Percentiles rank a stretch among this genome's conserved stretches.
phyloP scores from a whole-genome alignment of 2,329 filamentous ascomycete genomes.

The Emergomyces orientalis region DNA sequence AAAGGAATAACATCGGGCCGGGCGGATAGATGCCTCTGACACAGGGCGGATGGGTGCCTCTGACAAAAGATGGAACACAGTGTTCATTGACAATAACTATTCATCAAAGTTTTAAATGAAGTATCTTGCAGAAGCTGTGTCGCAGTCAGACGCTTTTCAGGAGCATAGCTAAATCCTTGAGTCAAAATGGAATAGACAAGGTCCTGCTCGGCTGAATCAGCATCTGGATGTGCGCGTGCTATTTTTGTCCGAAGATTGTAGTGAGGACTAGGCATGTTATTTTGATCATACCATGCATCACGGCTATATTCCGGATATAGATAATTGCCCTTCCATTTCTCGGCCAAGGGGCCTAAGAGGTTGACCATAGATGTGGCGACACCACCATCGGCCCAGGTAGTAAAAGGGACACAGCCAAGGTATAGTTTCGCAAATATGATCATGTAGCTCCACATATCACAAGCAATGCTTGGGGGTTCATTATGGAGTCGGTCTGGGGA shows the following conservation, averaged over 20 bases:
- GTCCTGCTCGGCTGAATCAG: slow-evolving; percentile 18
- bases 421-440: slow-evolving; percentile 6
- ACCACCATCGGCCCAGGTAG: neutral
- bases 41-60: no score
- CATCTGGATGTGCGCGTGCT: slow-evolving; percentile 12
- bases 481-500: slow-evolving; percentile 8
- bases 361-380: slow-evolving; percentile 1
- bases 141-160: slow-evolving; percentile 20
- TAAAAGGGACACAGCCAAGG: slow-evolving; percentile 1
- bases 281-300: slow-evolving; percentile 6
- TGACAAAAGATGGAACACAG: no score
- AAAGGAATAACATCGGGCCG: no score
- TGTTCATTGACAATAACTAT: no score
- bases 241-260: neutral
- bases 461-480: slow-evolving; percentile 1
- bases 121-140: slow-evolving; percentile 20
- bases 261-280: neutral
- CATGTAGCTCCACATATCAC: slow-evolving; percentile 11
- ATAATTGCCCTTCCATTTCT: slow-evolving; percentile 8
- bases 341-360: neutral
- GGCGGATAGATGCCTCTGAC: no score
- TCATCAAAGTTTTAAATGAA: no score
- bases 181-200: slow-evolving; percentile 6
- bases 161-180: slow-evolving; percentile 12
- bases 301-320: neutral